These are phyloP conservation scores for Nicotiana knightiana DNA, from an alignment of 257 asterid genomes.

Conservation along the genomic window DNA sequence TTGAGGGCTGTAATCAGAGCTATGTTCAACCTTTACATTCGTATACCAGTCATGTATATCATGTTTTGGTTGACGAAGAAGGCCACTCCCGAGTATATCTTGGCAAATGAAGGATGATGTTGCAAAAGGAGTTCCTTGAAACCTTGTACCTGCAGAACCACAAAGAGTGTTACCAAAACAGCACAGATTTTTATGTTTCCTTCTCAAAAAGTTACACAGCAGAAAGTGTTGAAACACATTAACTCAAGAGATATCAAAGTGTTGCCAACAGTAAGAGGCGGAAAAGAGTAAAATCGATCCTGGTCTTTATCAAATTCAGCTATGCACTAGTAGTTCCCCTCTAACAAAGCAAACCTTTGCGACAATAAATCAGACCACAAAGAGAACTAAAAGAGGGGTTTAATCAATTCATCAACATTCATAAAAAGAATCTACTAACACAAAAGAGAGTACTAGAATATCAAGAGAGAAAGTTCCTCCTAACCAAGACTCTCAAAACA, in stretches of 20 bases:
- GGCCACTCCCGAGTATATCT: conserved; percentile 21
- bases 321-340: not conserved
- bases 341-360: too few relatives aligned
- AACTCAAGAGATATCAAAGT: not conserved
- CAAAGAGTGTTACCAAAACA: not conserved
- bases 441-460: too few relatives aligned
- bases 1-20: conserved; percentile 8
- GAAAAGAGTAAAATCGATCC: not conserved
- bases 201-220: not conserved
- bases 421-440: too few relatives aligned
- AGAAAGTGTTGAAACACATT: not conserved
- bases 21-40: conserved; percentile 16
- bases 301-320: not conserved
- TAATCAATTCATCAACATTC: too few relatives aligned
- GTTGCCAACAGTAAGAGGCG: not conserved
- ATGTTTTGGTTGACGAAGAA: conserved; percentile 17
- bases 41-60: conserved; percentile 13
- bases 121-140: conserved; percentile 17
- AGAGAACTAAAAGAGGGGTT: not conserved
- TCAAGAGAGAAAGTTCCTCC: too few relatives aligned
- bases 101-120: conserved; percentile 24
- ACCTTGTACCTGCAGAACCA: conserved; percentile 13
- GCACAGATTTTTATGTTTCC: not conserved
- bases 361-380: too few relatives aligned
- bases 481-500: too few relatives aligned